Evolutionary conservation across 1,139 yeast genomes (phyloP).

Genomic region (Candida tunisiensis): DNA sequence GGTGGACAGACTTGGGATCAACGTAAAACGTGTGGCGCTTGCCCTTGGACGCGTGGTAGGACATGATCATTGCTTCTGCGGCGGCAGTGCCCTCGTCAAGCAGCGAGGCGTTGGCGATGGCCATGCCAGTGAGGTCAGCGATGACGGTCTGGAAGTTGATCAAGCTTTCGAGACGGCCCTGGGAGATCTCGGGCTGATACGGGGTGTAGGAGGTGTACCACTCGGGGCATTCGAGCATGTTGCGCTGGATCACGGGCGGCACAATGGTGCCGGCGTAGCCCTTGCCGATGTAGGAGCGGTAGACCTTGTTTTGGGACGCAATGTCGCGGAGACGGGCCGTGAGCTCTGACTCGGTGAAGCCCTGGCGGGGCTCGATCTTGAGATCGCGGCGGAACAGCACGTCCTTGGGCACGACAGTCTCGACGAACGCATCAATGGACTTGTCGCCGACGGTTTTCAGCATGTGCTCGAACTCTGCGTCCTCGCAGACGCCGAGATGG

Average conservation of each 20-base stretch:
- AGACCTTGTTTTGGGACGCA: constrained; percentile 59
- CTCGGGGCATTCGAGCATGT: constrained; percentile 81
- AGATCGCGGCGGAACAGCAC: constrained; percentile 55
- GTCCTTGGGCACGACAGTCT: constrained; percentile 60
- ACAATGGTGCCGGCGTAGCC: constrained; percentile 85
- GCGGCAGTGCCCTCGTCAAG: constrained; percentile 98
- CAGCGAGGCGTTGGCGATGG: constrained; percentile 84
- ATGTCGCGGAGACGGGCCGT: constrained; percentile 45
- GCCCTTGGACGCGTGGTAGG: constrained; percentile 50
- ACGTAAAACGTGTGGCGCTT: constrained; percentile 57
- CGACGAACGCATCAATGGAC: constrained; percentile 54
- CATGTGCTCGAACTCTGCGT: constrained; percentile 52
- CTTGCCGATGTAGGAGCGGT: constrained; percentile 70
- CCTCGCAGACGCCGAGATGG: constrained; percentile 64
- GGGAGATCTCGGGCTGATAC: constrained; percentile 95
- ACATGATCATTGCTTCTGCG: constrained; percentile 88
- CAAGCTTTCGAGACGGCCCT: constrained; percentile 83
- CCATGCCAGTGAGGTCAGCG: constrained; percentile 79
- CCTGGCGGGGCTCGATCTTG: constrained; percentile 43
- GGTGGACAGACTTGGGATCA: constrained; percentile 61
- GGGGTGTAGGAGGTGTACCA: constrained; percentile 99
- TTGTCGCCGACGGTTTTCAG: constrained; percentile 45
- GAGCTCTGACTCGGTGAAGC: constrained; percentile 73
- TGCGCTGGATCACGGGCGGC: constrained; percentile 90
- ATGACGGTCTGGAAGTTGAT: constrained; percentile 84